phyloP scores from a whole-genome alignment of 305 asterid species.

The Fraxinus floribunda region DNA sequence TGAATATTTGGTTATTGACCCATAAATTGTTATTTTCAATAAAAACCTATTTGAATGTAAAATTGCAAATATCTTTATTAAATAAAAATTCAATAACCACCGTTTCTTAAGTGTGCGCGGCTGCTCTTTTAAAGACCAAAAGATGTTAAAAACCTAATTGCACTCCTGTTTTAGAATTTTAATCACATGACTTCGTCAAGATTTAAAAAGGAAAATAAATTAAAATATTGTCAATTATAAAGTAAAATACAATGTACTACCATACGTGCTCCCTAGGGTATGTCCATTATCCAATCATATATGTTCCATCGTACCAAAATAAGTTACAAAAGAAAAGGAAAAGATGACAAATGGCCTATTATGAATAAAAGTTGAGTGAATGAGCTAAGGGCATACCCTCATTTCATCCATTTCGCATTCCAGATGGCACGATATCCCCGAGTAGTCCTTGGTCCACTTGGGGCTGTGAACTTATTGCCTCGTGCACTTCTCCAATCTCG shows the following conservation, averaged over 20 bases:
- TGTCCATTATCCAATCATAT: background rate
- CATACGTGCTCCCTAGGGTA: too few relatives aligned
- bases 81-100: background rate
- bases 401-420: constrained; percentile 43
- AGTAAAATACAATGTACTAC: background rate
- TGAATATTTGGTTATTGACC: background rate
- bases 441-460: constrained; percentile 60
- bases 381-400: constrained; percentile 24
- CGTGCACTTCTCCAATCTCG: constrained; percentile 19
- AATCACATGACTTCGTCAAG: background rate
- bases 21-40: background rate
- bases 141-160: background rate
- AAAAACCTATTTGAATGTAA: background rate
- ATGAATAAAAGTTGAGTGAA: background rate
- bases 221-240: background rate
- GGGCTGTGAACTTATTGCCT: constrained; percentile 19
- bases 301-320: background rate
- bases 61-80: background rate
- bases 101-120: background rate
- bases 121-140: background rate
- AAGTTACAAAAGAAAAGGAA: background rate
- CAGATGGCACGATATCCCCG: constrained; percentile 78
- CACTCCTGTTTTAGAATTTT: too few relatives aligned
- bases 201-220: background rate
- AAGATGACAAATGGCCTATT: background rate